Evolutionary conservation across 768 basidiomycete species (phyloP).

Genomic region (Wakefieldia striispora): DNA sequence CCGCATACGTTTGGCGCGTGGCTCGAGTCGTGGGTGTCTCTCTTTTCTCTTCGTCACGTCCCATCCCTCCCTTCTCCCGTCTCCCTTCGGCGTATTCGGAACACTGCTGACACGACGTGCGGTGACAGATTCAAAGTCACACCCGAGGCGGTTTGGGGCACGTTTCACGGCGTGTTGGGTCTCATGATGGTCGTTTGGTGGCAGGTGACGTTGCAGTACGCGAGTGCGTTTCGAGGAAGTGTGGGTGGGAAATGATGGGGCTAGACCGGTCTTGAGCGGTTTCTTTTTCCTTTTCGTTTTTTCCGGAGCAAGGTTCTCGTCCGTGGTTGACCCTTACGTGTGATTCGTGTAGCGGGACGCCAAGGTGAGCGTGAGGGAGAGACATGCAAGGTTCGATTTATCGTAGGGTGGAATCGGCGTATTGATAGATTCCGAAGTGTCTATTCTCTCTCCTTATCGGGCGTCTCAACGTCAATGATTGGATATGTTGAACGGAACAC

Average conservation of each 20-base stretch:
- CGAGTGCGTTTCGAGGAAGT: slow-evolving; percentile 36
- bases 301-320: too few species aligned
- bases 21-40: slow-evolving; percentile 54
- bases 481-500: too few species aligned
- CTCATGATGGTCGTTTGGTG: slow-evolving; percentile 78
- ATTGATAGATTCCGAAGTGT: too few species aligned
- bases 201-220: slow-evolving; percentile 66
- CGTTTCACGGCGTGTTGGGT: slow-evolving; percentile 67
- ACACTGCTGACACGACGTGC: neutral
- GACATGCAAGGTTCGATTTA: too few species aligned
- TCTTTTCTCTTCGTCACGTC: neutral
- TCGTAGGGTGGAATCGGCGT: too few species aligned
- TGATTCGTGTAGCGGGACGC: too few species aligned
- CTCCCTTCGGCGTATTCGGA: too few species aligned
- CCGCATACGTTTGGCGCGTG: slow-evolving; percentile 64
- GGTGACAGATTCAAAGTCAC: slow-evolving; percentile 44
- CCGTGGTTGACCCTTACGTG: too few species aligned
- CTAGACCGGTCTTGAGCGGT: neutral
- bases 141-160: slow-evolving; percentile 74
- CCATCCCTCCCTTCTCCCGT: too few species aligned
- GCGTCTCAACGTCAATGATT: too few species aligned
- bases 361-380: too few species aligned
- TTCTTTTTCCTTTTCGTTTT: neutral
- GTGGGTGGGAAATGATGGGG: neutral
- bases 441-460: too few species aligned